Conservation (phyloP, 495 filamentous ascomycete species). For the Staphylotrichum longicolle region DNA sequence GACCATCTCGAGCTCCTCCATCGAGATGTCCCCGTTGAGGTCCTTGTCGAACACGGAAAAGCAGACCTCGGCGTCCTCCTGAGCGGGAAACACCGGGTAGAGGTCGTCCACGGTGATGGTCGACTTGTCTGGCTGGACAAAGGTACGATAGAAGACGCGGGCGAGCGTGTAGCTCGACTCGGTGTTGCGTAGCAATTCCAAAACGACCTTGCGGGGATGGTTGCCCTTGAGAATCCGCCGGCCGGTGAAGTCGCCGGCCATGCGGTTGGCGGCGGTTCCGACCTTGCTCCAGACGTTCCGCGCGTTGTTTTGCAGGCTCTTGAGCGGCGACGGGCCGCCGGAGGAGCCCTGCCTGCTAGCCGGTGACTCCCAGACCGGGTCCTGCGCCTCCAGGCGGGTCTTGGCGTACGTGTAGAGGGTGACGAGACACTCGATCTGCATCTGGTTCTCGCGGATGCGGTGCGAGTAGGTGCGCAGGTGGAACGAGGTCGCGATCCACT, state of each 20-base stretch:
- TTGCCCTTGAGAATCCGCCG: constrained; percentile 67
- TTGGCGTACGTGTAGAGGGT: constrained; percentile 84
- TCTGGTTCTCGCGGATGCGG: constrained; percentile 89
- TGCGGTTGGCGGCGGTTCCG: constrained; percentile 81
- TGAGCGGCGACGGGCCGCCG: constrained; percentile 71
- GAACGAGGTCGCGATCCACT: constrained; percentile 91
- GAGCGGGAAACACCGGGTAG: constrained; percentile 73
- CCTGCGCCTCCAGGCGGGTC: constrained; percentile 64
- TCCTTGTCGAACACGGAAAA: constrained; percentile 96
- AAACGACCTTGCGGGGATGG: constrained; percentile 82
- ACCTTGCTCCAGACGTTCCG: constrained; percentile 72
- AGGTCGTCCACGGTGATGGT: constrained; percentile 75
- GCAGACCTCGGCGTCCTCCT: constrained; percentile 86
- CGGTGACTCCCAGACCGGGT: constrained; percentile 55
- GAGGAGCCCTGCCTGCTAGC: constrained; percentile 36
- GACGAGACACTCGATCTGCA: constrained; percentile 40
- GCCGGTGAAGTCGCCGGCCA: constrained; percentile 95
- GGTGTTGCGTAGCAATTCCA: constrained; percentile 71
- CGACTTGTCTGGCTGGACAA: constrained; percentile 69
- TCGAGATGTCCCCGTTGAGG: constrained; percentile 93
- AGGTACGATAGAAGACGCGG: constrained; percentile 87
- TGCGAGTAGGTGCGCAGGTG: constrained; percentile 89
- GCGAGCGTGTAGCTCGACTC: constrained; percentile 81
- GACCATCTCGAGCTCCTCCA: constrained; percentile 90
- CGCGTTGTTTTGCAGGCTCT: constrained; percentile 65